A percentile compares a stretch with the other conserved stretches of the same genome.
Evolutionary conservation across 768 basidiomycete genomes (phyloP).

Genomic region (Terana coerulea): DNA sequence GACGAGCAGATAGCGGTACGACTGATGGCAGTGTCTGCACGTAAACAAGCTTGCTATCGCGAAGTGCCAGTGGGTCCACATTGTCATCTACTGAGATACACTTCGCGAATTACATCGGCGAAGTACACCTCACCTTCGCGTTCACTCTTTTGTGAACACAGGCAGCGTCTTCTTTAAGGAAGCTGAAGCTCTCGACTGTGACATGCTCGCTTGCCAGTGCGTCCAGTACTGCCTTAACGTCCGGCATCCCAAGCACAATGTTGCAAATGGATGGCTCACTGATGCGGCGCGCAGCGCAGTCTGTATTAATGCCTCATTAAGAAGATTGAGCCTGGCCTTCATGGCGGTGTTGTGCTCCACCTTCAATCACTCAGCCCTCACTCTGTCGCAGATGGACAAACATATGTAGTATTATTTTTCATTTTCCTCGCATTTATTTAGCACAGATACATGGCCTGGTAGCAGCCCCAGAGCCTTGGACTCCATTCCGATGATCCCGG

Average conservation of each 20-base stretch:
- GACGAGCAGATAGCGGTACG: background rate
- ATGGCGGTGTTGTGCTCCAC: background rate
- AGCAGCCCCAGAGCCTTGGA: too few species aligned
- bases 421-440: too few species aligned
- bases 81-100: background rate
- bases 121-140: background rate
- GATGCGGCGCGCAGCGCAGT: background rate
- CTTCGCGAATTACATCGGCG: background rate
- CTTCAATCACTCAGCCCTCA: background rate
- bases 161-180: background rate
- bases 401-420: too few species aligned
- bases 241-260: background rate
- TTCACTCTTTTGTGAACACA: background rate
- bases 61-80: background rate
- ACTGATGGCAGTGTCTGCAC: background rate
- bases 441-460: too few species aligned
- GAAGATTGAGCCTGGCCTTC: background rate
- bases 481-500: too few species aligned
- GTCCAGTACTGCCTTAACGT: background rate
- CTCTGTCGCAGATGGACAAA: too few species aligned
- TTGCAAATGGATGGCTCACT: background rate
- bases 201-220: background rate
- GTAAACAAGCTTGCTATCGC: background rate
- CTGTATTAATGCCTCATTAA: background rate
- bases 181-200: background rate